Evolutionary conservation across 2,329 filamentous ascomycete genomes (phyloP).

Genomic region (Coleophoma eucalyptorum): DNA sequence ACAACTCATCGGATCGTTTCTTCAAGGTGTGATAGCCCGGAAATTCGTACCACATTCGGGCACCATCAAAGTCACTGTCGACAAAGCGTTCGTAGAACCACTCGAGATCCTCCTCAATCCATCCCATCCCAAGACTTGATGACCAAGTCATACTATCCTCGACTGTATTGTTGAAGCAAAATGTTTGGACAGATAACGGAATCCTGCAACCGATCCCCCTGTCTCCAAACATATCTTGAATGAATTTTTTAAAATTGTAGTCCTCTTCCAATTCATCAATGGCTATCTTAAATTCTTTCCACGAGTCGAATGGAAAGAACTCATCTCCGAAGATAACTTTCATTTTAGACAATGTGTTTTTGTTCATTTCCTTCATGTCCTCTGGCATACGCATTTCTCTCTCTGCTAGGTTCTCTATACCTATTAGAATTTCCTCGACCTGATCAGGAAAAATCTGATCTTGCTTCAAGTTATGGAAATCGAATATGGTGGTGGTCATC

Average conservation of each 20-base stretch:
- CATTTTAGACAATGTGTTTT: background rate
- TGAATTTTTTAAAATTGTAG: background rate
- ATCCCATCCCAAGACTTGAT: background rate
- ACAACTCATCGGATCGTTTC: background rate
- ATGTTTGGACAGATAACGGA: background rate
- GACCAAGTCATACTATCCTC: conserved; percentile 1
- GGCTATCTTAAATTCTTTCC: background rate
- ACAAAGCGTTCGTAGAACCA: conserved; percentile 1
- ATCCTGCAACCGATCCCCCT: background rate
- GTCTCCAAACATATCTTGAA: background rate
- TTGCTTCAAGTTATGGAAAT: background rate
- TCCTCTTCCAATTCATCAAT: background rate
- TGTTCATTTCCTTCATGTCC: background rate
- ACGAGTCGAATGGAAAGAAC: background rate
- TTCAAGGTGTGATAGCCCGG: background rate
- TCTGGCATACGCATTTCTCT: no score
- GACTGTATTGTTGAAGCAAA: conserved; percentile 1
- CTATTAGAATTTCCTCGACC: background rate
- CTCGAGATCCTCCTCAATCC: background rate
- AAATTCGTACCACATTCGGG: background rate
- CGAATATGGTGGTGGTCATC: background rate
- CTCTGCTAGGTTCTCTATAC: no score
- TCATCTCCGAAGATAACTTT: background rate
- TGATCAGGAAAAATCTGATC: no score
- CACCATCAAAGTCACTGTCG: background rate